These are phyloP conservation scores for Pelargonium myrrhifolium DNA, from an alignment of 441 rosid species.

Conservation along the genomic window DNA sequence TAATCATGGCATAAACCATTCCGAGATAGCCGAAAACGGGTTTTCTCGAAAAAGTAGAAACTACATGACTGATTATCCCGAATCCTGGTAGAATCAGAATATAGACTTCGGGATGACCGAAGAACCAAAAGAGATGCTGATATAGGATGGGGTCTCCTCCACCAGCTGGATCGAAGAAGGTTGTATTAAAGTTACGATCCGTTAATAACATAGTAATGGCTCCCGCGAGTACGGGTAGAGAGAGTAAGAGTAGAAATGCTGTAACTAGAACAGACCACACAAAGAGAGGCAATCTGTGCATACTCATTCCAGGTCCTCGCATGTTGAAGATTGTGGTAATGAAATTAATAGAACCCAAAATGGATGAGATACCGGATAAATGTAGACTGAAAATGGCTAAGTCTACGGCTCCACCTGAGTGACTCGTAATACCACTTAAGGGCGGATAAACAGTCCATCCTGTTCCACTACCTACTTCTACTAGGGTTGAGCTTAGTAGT, in stretches of 20 bases:
- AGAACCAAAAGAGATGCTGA: constrained; percentile 14
- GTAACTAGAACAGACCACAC: constrained; percentile 12
- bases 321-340: constrained; percentile 4
- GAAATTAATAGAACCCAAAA: neutral
- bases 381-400: too few relatives aligned
- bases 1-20: constrained; percentile 10
- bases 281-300: constrained; percentile 9
- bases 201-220: neutral
- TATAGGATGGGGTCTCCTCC: constrained; percentile 14
- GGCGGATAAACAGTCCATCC: too few relatives aligned
- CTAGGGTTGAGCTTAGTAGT: too few relatives aligned
- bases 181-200: constrained; percentile 7
- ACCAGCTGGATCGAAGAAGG: neutral
- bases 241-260: neutral
- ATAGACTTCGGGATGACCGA: neutral
- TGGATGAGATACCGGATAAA: neutral
- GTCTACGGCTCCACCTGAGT: too few relatives aligned
- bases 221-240: constrained; percentile 10
- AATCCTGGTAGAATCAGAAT: neutral
- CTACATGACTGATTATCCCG: constrained; percentile 6
- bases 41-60: neutral
- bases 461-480: too few relatives aligned
- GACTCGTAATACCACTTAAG: too few relatives aligned
- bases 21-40: constrained; percentile 9
- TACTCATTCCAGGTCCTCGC: constrained; percentile 8